Base-by-base conservation (phyloP, 164 flowering plant species). In the Cinnamomum chago region DNA sequence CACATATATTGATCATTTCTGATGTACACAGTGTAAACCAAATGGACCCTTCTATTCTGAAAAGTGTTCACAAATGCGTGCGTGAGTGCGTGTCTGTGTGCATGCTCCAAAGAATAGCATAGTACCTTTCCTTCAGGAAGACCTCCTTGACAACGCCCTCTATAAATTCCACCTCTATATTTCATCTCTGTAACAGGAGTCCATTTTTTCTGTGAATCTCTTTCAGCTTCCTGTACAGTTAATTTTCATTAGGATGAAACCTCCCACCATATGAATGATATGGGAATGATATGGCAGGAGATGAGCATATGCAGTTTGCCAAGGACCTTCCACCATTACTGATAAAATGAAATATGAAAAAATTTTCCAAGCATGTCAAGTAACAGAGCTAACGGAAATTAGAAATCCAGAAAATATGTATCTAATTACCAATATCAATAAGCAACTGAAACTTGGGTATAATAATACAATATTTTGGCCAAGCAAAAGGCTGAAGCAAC, bases 41-140 rank as follows among this genome's bases (percentile, higher is more conserved):
- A 40, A 40, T 40, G 47, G 47, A 40, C 11, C 47, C 47, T 40
- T 40, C 10, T 40, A 40, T 40, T 40, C 47, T 5, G 47, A 40
- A 40, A 40, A 40, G 47, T 40, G 35, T 9, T 9, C 47, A 7
- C 47, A 40, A 40, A 40, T 40, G 47, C 47, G 0, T 40, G 47
- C 11, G 2, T 40, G 47, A 6, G 10, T 40, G 47, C 47, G 1
- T 0, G 40, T 40, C 11, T 40, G 47, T 40, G 11, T 9, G 47
- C 47, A 40, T 40, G 47, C 10, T 40, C 47, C 11, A 5, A 40
- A 40, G 6, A 55, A 55, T 15, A 55, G 22, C 18, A 18, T 50
- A 47, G 58, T 84, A 95, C 99, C 93, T 91, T 93, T 75, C 99
- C 98, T 88, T 95, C 98, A 55, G 98, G 99, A 82, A 95, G 96